Evolutionary conservation across 768 basidiomycete genomes (phyloP).

Genomic region (Infundibulicybe gibba): DNA sequence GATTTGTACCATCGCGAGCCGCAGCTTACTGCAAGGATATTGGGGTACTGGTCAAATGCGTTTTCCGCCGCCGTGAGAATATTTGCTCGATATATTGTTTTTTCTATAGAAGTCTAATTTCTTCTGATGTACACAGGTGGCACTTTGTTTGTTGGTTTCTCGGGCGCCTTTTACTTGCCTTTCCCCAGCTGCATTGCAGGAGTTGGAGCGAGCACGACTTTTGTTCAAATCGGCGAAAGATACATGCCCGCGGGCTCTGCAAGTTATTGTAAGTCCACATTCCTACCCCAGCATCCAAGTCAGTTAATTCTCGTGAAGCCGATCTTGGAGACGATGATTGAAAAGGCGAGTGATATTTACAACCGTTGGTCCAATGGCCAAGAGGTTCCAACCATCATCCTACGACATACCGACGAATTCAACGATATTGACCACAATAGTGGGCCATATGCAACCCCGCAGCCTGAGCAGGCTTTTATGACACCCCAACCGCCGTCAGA

Average conservation of each 20-base stretch:
- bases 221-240: conserved; percentile 43
- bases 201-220: conserved; percentile 47
- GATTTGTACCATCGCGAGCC: conserved; percentile 57
- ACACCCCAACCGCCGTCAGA: conserved; percentile 23
- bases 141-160: conserved; percentile 51
- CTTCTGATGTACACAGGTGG: conserved; percentile 29
- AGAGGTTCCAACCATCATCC: conserved; percentile 38
- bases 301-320: conserved; percentile 24
- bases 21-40: conserved; percentile 49
- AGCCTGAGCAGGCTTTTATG: conserved; percentile 12
- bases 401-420: conserved; percentile 31
- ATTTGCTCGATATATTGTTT: conserved; percentile 5
- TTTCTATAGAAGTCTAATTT: neutral
- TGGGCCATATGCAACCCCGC: conserved; percentile 6
- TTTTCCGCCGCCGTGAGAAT: conserved; percentile 48
- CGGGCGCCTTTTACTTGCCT: conserved; percentile 66
- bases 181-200: conserved; percentile 58
- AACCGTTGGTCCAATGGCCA: conserved; percentile 42
- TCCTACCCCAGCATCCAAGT: neutral
- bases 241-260: conserved; percentile 39
- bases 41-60: conserved; percentile 52
- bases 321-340: conserved; percentile 45
- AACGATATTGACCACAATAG: neutral
- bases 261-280: conserved; percentile 36
- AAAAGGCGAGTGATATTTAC: conserved; percentile 47